A percentile compares a stretch with the other conserved stretches of the same genome.
phyloP scores from a whole-genome alignment of 164 flowering plant species.

The Paratinospora sagittata region DNA sequence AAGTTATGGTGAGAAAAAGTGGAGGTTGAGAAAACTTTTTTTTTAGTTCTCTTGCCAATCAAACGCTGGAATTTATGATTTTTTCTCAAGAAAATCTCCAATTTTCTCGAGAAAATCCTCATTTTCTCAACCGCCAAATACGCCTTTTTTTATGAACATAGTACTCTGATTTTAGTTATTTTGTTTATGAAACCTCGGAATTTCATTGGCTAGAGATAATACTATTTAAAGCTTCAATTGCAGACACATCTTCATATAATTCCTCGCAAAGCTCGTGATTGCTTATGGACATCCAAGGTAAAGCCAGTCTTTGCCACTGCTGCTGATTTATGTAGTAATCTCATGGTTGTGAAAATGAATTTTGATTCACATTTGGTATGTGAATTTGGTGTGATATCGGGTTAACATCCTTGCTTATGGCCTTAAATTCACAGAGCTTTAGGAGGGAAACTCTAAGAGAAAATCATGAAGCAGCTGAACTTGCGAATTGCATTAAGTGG shows the following conservation, averaged over 20 bases:
- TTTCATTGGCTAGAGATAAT: neutral
- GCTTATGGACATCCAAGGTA: constrained; percentile 89
- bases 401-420: neutral
- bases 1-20: too few relatives aligned
- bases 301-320: neutral
- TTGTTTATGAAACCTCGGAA: neutral
- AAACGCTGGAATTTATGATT: too few relatives aligned
- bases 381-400: neutral
- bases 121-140: too few relatives aligned
- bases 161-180: too few relatives aligned
- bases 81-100: too few relatives aligned
- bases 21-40: too few relatives aligned
- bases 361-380: neutral
- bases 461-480: constrained; percentile 42
- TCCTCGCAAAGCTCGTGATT: constrained; percentile 71
- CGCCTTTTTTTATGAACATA: neutral
- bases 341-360: neutral
- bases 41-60: too few relatives aligned
- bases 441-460: constrained; percentile 41
- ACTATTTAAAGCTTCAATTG: constrained; percentile 9
- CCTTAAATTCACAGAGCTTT: constrained; percentile 43
- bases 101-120: too few relatives aligned
- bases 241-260: constrained; percentile 93
- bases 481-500: constrained; percentile 46
- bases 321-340: neutral